These are phyloP conservation scores for Aspergillus flavus DNA, from an alignment of 2,329 filamentous ascomycete species.

Conservation along the genomic window DNA sequence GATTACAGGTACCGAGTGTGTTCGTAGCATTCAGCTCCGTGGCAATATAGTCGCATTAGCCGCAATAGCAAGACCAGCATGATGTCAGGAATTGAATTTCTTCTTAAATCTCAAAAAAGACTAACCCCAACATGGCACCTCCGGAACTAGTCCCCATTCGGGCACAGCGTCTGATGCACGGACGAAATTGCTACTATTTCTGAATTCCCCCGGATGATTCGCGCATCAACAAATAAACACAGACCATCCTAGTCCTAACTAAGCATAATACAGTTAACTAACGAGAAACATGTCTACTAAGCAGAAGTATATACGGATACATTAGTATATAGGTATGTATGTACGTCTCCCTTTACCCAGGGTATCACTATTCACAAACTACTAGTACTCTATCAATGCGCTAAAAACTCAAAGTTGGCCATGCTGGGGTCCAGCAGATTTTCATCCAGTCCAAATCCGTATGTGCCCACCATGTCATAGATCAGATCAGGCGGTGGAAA, in stretches of 20 bases:
- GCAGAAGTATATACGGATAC: neutral
- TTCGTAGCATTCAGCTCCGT: neutral
- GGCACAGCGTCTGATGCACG: neutral
- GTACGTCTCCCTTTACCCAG: neutral
- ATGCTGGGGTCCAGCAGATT: conserved; percentile 46
- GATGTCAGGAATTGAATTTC: conserved; percentile 10
- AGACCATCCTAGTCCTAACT: neutral
- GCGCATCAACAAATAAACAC: neutral
- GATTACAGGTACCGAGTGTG: neutral
- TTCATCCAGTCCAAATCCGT: conserved; percentile 46
- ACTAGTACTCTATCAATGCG: conserved; percentile 24
- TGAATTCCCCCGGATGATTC: conserved; percentile 1
- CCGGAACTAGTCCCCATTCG: neutral
- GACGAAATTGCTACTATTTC: neutral
- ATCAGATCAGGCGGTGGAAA: conserved; percentile 46
- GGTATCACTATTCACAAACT: conserved; percentile 4
- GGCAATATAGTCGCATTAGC: neutral
- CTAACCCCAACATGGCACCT: conserved; percentile 2
- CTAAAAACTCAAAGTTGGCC: conserved; percentile 44
- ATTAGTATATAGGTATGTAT: neutral
- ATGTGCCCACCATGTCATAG: conserved; percentile 48
- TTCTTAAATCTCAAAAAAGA: neutral
- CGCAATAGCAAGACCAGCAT: neutral
- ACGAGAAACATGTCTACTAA: neutral
- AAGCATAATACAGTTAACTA: neutral